phyloP scores from a whole-genome alignment of 2,329 filamentous ascomycete genomes.

The Coleophoma crateriformis region DNA sequence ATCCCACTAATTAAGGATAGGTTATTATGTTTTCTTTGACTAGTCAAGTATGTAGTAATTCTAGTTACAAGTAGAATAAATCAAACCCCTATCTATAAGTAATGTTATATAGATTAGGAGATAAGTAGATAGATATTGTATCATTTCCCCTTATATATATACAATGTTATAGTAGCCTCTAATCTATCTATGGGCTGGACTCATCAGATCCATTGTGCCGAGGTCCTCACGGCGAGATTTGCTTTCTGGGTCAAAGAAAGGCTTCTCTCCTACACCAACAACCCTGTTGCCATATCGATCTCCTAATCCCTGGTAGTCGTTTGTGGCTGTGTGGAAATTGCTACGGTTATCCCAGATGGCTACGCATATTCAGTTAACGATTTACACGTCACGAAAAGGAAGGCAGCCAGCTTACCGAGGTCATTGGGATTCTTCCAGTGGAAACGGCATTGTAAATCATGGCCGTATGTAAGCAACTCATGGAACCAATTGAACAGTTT shows the following conservation, averaged over 20 bases:
- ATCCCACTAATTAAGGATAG: no score
- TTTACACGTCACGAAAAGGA: not conserved
- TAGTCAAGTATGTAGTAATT: no score
- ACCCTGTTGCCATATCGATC: slow-evolving; percentile 39
- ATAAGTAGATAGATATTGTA: no score
- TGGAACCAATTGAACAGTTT: slow-evolving; percentile 46
- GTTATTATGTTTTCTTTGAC: no score
- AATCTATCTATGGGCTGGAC: no score
- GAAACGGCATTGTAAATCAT: slow-evolving; percentile 46
- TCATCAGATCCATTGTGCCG: no score
- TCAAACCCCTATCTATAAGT: no score
- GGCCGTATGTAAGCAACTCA: slow-evolving; percentile 45
- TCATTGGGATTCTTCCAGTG: slow-evolving; percentile 29
- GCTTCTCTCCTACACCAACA: slow-evolving; percentile 46
- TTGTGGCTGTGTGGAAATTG: slow-evolving; percentile 48
- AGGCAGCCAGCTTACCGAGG: slow-evolving; percentile 8
- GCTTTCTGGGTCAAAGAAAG: slow-evolving; percentile 42
- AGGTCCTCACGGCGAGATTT: slow-evolving; percentile 35
- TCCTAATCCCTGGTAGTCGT: slow-evolving; percentile 43
- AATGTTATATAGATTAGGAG: no score
- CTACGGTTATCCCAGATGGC: slow-evolving; percentile 54
- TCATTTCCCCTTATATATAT: no score
- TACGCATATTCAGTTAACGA: slow-evolving; percentile 1
- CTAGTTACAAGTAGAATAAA: no score
- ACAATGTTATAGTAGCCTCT: no score